Percentiles rank a stretch among this genome's conserved stretches.
Evolutionary conservation across 768 basidiomycete genomes (phyloP).

Genomic region (Russula sp.): DNA sequence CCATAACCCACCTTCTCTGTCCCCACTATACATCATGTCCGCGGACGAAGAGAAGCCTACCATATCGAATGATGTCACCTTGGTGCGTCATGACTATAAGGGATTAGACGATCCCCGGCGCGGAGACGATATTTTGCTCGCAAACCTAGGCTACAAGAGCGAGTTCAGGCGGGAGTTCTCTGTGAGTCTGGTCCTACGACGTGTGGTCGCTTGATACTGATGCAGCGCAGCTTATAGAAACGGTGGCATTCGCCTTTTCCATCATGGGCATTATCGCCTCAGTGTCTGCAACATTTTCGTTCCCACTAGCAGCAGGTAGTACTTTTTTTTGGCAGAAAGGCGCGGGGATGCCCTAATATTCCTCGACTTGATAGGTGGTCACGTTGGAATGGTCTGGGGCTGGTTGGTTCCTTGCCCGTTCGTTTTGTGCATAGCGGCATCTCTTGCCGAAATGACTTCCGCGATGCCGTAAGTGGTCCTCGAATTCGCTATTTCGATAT

Average conservation of each 20-base stretch:
- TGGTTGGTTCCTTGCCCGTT: constrained; percentile 70
- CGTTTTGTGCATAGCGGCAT: constrained; percentile 59
- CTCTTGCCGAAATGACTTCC: constrained; percentile 68
- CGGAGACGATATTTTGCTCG: constrained; percentile 53
- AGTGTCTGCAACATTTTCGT: constrained; percentile 59
- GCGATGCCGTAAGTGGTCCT: constrained; percentile 55
- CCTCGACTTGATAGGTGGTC: constrained; percentile 44
- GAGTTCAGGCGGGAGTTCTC: constrained; percentile 74
- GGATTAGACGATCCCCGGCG: not conserved
- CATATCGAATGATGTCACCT: not conserved
- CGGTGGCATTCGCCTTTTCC: constrained; percentile 59
- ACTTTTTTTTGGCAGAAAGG: not conserved
- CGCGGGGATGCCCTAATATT: not conserved
- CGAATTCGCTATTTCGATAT: not conserved
- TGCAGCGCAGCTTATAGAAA: constrained; percentile 45
- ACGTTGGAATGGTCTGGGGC: constrained; percentile 73
- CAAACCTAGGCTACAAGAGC: constrained; percentile 62
- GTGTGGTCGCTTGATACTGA: not conserved
- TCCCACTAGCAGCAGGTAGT: constrained; percentile 57
- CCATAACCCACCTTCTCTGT: not conserved
- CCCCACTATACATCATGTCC: constrained; percentile 2
- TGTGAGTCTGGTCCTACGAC: constrained; percentile 33
- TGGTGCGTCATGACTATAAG: not conserved
- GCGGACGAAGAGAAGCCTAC: constrained; percentile 7
- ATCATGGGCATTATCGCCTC: constrained; percentile 72